Conservation (phyloP, 768 basidiomycete genomes). For the Xerocomus spinulosus region DNA sequence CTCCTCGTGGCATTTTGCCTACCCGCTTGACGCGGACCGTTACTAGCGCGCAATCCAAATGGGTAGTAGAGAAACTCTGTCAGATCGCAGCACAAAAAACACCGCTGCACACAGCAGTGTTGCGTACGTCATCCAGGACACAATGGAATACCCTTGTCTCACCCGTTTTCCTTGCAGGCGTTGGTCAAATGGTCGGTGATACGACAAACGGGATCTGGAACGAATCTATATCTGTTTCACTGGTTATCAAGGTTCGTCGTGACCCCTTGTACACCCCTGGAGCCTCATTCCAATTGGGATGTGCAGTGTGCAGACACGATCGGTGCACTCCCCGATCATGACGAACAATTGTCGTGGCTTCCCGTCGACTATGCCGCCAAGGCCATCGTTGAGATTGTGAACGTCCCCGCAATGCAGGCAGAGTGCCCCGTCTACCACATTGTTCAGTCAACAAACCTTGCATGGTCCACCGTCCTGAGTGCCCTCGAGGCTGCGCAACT, state of each 20-base stretch:
- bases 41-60: constrained; percentile 37
- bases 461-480: constrained; percentile 39
- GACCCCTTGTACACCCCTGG: background rate
- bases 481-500: constrained; percentile 36
- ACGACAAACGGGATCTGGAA: constrained; percentile 48
- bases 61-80: constrained; percentile 51
- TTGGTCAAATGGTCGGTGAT: constrained; percentile 57
- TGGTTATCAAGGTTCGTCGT: constrained; percentile 27
- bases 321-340: constrained; percentile 30
- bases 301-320: constrained; percentile 37
- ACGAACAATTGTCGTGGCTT: constrained; percentile 41
- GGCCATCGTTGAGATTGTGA: constrained; percentile 43
- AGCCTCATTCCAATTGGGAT: background rate
- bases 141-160: background rate
- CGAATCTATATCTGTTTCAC: constrained; percentile 40
- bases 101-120: constrained; percentile 16
- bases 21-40: background rate
- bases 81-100: constrained; percentile 36
- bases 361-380: constrained; percentile 50
- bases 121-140: constrained; percentile 13
- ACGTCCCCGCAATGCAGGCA: background rate
- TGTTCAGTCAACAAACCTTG: constrained; percentile 10
- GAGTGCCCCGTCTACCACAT: constrained; percentile 23
- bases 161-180: constrained; percentile 28
- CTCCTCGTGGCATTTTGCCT: background rate